phyloP scores from a whole-genome alignment of 192 early-diverging fungal species.

The Mortierella hygrophila region DNA sequence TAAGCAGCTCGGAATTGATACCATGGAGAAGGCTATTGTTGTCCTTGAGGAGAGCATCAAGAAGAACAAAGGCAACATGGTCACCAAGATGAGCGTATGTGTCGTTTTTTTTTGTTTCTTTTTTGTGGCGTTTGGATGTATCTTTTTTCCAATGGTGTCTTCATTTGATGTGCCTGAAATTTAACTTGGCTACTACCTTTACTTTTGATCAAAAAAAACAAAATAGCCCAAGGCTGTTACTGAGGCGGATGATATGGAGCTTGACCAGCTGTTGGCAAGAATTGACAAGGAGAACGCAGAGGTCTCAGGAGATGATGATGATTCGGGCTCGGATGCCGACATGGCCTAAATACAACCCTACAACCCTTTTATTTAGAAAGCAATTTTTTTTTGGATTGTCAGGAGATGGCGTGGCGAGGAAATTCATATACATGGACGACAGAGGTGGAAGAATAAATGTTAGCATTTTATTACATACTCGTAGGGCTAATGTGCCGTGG shows the following conservation, averaged over 20 bases:
- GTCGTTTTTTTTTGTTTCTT: slow-evolving; percentile 4
- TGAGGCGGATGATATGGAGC: slow-evolving; percentile 94
- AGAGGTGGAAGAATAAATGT: too few species aligned
- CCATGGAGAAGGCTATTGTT: slow-evolving; percentile 90
- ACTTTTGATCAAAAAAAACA: neutral
- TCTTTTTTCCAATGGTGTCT: neutral
- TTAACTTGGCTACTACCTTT: neutral
- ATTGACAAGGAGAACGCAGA: slow-evolving; percentile 94
- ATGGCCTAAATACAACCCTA: slow-evolving; percentile 14
- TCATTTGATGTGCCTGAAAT: neutral
- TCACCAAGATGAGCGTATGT: slow-evolving; percentile 86
- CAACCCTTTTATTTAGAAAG: neutral
- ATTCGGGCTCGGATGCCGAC: slow-evolving; percentile 73
- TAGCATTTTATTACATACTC: too few species aligned
- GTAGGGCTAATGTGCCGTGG: too few species aligned
- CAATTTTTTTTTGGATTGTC: too few species aligned
- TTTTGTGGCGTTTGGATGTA: neutral
- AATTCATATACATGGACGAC: neutral
- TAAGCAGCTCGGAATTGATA: slow-evolving; percentile 85
- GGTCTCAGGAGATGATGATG: slow-evolving; percentile 93
- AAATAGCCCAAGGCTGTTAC: slow-evolving; percentile 85
- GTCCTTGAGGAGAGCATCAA: slow-evolving; percentile 86
- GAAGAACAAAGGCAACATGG: slow-evolving; percentile 77
- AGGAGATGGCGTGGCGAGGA: neutral
- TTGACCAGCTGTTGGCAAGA: slow-evolving; percentile 88